Evolutionary conservation across 1,139 yeast species (phyloP).

Genomic region (Trichomonascaceae sp.): DNA sequence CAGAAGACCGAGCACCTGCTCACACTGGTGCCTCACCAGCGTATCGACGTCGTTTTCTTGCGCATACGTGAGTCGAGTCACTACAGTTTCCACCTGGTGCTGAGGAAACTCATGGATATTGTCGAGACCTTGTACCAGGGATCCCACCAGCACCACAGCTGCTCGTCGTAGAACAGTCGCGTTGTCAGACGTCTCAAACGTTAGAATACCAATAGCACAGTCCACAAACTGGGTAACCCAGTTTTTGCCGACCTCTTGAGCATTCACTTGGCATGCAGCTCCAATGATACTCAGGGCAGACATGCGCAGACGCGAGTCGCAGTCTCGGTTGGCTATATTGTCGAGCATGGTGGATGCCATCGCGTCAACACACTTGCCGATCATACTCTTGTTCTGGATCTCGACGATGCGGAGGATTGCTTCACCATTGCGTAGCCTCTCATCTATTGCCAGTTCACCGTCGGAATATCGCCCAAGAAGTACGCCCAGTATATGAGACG

Average conservation of each 20-base stretch:
- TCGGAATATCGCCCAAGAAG: conserved; percentile 34
- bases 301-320: conserved; percentile 58
- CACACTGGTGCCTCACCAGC: conserved; percentile 18
- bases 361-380: conserved; percentile 27
- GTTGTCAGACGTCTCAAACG: conserved; percentile 33
- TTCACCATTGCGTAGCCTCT: conserved; percentile 66
- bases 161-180: conserved; percentile 49
- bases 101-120: conserved; percentile 12
- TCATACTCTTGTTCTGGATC: conserved; percentile 27
- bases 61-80: conserved; percentile 11
- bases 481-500: conserved; percentile 27
- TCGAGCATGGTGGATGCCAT: conserved; percentile 28
- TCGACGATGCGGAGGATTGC: conserved; percentile 52
- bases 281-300: conserved; percentile 81
- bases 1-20: conserved; percentile 6
- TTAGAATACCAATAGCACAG: conserved; percentile 62
- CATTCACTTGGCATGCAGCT: conserved; percentile 41
- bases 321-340: conserved; percentile 15
- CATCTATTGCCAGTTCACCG: conserved; percentile 36
- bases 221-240: conserved; percentile 49
- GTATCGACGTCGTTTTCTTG: conserved; percentile 16
- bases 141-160: conserved; percentile 58
- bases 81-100: conserved; percentile 9
- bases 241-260: conserved; percentile 36
- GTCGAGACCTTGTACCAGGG: conserved; percentile 36